These are phyloP conservation scores for Lenzites betulinus DNA, from an alignment of 768 basidiomycete species.

Conservation along the genomic window DNA sequence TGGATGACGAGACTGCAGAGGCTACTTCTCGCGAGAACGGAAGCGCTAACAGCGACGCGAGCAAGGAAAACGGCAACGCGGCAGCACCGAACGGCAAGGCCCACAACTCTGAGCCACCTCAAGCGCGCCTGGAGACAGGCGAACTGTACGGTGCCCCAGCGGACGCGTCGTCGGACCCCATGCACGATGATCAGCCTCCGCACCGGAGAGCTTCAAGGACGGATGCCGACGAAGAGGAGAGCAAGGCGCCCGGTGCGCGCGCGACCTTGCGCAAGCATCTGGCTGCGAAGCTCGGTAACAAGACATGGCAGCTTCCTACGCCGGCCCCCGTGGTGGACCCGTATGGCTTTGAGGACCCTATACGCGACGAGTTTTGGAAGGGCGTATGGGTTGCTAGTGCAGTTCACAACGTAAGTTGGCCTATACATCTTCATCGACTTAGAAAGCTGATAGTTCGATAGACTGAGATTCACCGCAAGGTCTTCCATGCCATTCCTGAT, in stretches of 20 bases:
- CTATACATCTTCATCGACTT: not conserved
- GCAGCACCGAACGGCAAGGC: slow-evolving; percentile 4
- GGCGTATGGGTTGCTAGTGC: slow-evolving; percentile 87
- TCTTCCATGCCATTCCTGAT: slow-evolving; percentile 93
- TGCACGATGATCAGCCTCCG: slow-evolving; percentile 49
- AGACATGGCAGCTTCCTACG: slow-evolving; percentile 63
- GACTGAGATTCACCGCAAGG: slow-evolving; percentile 96
- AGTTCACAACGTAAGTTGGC: slow-evolving; percentile 74
- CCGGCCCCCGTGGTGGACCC: slow-evolving; percentile 74
- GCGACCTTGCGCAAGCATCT: slow-evolving; percentile 57
- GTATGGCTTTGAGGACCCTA: slow-evolving; percentile 84
- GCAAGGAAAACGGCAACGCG: slow-evolving; percentile 7
- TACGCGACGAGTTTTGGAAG: slow-evolving; percentile 87
- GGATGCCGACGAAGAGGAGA: slow-evolving; percentile 53
- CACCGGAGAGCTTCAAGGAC: slow-evolving; percentile 46
- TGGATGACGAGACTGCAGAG: not conserved
- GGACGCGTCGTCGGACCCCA: slow-evolving; percentile 45
- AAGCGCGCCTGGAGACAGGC: slow-evolving; percentile 43
- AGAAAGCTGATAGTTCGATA: slow-evolving; percentile 32
- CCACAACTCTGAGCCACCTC: slow-evolving; percentile 20
- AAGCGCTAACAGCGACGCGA: not conserved
- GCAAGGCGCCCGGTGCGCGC: slow-evolving; percentile 49
- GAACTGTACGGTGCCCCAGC: slow-evolving; percentile 58
- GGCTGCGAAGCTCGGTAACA: slow-evolving; percentile 50
- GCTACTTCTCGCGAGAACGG: not conserved